Evolutionary conservation across 2,329 filamentous ascomycete species (phyloP), one percentile per base, ranked within the genome.

Genomic region (Aspergillus spinulosporus): DNA sequence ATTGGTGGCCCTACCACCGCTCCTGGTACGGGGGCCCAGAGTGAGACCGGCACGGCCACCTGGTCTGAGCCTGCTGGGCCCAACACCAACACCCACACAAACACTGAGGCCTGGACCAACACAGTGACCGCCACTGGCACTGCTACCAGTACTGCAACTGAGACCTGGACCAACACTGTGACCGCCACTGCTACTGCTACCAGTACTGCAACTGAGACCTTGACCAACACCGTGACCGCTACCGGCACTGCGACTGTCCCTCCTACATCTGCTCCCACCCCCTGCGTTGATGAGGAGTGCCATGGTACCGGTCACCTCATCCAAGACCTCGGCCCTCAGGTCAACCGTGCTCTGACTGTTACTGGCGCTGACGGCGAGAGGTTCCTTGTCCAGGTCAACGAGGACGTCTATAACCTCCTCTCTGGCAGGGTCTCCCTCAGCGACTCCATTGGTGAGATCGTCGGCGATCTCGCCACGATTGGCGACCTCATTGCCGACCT

Each of bases 281-380:
- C 54, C 21, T 21, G 21, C 21, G 21, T 21, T 21, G 21, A 56
- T 5, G 45, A 46, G 1, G 49, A 52, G 45, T 64, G 62, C 54
- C 62, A 62, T 26, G 62, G 62, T 29, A 64, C 62, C 40, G 69
- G 70, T 11, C 63, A 71, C 46, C 14, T 73, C 37, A 59, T 73
- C 29, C 66, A 70, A 63, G 62, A 64, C 37, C 61, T 72, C 46
- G 69, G 64, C 49, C 68, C 68, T 42, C 62, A 69, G 58, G 59
- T 66, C 54, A 59, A 71, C 59, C 62, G 68, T 59, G 60, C 68
- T 49, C 64, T 73, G 44, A 65, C 64, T 29, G 67, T 72, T 53
- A 61, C 62, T 15, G 70, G 69, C 40, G 57, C 62, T 31, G 63
- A 72, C 29, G 59, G 63, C 14, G 59, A 68, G 49, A 59, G 58